Evolutionary conservation across 2,329 filamentous ascomycete species (phyloP), one percentile per base, ranked within the genome.

Genomic region (Neofusicoccum cordaticola): DNA sequence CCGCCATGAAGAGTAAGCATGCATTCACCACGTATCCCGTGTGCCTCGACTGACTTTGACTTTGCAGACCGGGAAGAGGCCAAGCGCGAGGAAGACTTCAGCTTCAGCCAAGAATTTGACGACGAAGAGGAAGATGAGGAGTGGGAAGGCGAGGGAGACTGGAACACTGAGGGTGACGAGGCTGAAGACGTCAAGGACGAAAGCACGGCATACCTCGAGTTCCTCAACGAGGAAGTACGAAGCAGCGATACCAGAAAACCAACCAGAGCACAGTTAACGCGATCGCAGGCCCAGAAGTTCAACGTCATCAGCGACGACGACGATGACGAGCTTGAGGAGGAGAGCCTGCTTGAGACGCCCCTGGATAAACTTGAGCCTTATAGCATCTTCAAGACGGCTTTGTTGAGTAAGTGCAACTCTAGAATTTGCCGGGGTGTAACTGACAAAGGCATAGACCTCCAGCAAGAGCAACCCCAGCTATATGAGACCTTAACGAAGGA

Each of bases 331-430:
- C 87, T 96, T 17, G 94, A 98, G 77, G 95, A 98, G 72, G 94
- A 93, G 75, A 90, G 92, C 66, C 83, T 98, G 60, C 86, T 99
- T 2, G 95, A 99, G 78, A 96, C 94, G 12, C 93, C 94, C 15
- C 84, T 99, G 27, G 95, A 99, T 78, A 95, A 95, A 80, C 85
- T 99, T 67, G 95, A 99, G 79, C 93, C 94, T 2, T 99, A 99
- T 73, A 86, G 89, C 74, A 83, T 97, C 67, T 97, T 99, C 85
- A 90, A 92, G 75, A 84, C 86, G 67, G 89, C 91, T 17, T 82
- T 98, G 69, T 79, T 94, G 74, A 90, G 93, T 97, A 87, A 78
- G 91, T 87, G 3, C 15, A 37, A 15, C 27, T 8, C n/a, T 44
- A 2, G 39, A 12, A 19, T n/a, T 5, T 34, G 19, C n/a, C 4